Evolutionary conservation across 1,284 basidiomycete species (phyloP).

Genomic region (Vanrija sp.): DNA sequence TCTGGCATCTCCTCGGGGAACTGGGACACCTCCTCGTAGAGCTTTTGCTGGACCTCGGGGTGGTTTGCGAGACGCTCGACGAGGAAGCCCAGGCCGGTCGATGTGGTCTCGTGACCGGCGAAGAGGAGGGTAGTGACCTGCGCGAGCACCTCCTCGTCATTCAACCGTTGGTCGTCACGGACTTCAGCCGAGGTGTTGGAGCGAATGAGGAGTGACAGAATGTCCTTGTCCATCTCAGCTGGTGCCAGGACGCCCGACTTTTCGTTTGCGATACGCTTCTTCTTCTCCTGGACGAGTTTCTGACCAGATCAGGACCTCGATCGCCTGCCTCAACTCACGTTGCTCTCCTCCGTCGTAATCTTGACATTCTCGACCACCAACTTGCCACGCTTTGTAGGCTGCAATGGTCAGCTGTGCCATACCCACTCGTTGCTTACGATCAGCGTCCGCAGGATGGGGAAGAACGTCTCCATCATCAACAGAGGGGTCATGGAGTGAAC

Average conservation of each 20-base stretch:
- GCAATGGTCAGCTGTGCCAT: not conserved
- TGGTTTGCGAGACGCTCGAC: slow-evolving; percentile 62
- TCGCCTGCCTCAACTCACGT: not conserved
- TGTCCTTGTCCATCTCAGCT: slow-evolving; percentile 48
- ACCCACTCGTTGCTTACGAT: no score
- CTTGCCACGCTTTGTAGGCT: not conserved
- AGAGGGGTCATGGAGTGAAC: not conserved
- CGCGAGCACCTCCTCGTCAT: slow-evolving; percentile 62
- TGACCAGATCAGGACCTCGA: not conserved
- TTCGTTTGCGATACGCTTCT: slow-evolving; percentile 31
- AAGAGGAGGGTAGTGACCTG: slow-evolving; percentile 71
- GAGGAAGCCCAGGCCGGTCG: slow-evolving; percentile 66
- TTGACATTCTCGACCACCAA: no score
- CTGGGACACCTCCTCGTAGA: slow-evolving; percentile 56
- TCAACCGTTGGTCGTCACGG: slow-evolving; percentile 57
- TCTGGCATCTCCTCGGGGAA: slow-evolving; percentile 42
- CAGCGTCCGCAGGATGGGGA: slow-evolving; percentile 53
- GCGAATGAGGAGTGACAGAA: slow-evolving; percentile 55
- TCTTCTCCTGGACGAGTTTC: slow-evolving; percentile 56
- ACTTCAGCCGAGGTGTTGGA: slow-evolving; percentile 59
- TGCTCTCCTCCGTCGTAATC: no score
- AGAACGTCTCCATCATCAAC: slow-evolving; percentile 43
- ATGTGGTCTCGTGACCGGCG: slow-evolving; percentile 71
- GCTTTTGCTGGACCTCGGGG: slow-evolving; percentile 55
- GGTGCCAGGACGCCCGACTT: no score